A percentile compares a stretch with the other conserved stretches of the same genome.
Evolutionary conservation across 306 rosid species (phyloP).

Genomic region (Lagenaria siceraria): DNA sequence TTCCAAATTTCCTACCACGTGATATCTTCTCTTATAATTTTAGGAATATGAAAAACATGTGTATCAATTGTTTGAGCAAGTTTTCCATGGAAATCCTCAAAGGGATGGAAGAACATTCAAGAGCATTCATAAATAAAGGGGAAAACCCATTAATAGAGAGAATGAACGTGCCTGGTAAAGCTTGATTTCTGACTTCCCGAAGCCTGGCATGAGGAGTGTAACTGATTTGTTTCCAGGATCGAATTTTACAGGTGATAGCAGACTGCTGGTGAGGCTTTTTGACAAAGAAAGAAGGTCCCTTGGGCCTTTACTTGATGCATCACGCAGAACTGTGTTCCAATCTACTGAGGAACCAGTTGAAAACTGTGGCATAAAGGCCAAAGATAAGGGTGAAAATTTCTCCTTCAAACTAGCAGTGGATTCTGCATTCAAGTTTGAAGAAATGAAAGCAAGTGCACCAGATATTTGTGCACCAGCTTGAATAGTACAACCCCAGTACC

Average conservation of each 20-base stretch:
- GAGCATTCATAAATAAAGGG: background rate
- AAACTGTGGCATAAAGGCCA: slow-evolving; percentile 50
- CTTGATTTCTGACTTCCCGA: slow-evolving; percentile 88
- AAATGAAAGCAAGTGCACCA: slow-evolving; percentile 52
- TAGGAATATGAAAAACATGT: background rate
- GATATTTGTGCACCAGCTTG: slow-evolving; percentile 83
- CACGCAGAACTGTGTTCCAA: slow-evolving; percentile 40
- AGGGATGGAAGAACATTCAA: background rate
- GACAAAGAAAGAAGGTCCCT: slow-evolving; percentile 40
- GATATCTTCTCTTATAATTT: background rate
- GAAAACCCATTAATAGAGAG: background rate
- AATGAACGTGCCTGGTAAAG: slow-evolving; percentile 57
- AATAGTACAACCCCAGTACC: slow-evolving; percentile 91
- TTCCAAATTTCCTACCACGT: background rate
- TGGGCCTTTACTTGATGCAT: slow-evolving; percentile 29
- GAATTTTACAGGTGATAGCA: slow-evolving; percentile 42
- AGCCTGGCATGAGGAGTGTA: slow-evolving; percentile 86
- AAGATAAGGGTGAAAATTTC: slow-evolving; percentile 51
- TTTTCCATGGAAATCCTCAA: background rate
- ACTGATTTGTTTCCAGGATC: slow-evolving; percentile 47
- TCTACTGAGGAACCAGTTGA: slow-evolving; percentile 26
- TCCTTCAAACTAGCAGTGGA: slow-evolving; percentile 29
- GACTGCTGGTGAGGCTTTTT: slow-evolving; percentile 23
- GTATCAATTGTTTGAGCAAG: background rate
- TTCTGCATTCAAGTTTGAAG: slow-evolving; percentile 28